These are phyloP conservation scores for Stentor roeselii DNA, from an alignment of 73 alveolate genomes.

Conservation along the genomic window DNA sequence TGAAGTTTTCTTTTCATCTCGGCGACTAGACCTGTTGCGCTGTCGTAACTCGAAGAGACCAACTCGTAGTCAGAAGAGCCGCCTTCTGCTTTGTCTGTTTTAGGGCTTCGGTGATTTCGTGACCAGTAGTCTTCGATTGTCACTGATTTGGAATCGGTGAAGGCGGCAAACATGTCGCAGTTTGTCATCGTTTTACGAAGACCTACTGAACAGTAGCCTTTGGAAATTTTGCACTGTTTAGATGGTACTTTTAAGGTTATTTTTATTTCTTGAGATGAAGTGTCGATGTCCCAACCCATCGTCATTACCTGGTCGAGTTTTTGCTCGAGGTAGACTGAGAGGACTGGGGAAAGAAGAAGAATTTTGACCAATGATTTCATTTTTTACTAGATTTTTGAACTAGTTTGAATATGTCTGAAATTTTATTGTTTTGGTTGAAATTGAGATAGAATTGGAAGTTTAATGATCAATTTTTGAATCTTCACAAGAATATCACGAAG, in stretches of 20 bases:
- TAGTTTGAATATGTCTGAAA: too few species aligned
- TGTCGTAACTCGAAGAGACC: neutral
- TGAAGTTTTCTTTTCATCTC: neutral
- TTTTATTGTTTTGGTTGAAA: too few species aligned
- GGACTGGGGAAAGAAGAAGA: too few species aligned
- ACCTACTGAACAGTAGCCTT: neutral
- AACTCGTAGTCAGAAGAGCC: neutral
- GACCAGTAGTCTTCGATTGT: conserved; percentile 9
- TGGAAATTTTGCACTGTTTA: neutral
- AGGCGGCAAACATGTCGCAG: conserved; percentile 17
- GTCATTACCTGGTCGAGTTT: neutral
- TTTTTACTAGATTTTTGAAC: too few species aligned
- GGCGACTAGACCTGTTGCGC: neutral
- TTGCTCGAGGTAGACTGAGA: too few species aligned
- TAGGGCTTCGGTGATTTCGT: neutral
- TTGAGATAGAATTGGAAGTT: too few species aligned
- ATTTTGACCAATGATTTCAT: too few species aligned
- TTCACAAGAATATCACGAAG: too few species aligned
- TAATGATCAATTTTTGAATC: too few species aligned
- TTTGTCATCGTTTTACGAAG: neutral
- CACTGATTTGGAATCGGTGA: neutral
- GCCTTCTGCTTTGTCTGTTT: neutral
- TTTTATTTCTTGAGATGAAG: too few species aligned
- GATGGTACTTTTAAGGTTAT: too few species aligned
- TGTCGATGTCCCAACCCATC: neutral